Conservation (phyloP, 2,329 filamentous ascomycete genomes). For the Aspergillus uvarum region DNA sequence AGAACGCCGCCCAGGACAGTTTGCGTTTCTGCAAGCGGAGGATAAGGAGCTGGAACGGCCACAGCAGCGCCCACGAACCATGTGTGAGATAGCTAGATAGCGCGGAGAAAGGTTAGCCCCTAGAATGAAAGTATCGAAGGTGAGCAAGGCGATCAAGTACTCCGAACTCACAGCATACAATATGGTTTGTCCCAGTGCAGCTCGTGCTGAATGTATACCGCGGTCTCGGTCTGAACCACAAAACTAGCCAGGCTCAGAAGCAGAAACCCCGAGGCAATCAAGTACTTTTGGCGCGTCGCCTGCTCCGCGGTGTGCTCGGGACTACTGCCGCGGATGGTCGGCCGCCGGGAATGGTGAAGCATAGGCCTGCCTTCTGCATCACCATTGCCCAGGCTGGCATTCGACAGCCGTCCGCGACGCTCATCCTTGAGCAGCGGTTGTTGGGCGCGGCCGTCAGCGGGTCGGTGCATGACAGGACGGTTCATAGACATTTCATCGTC, state of each 20-base stretch:
- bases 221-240: slow-evolving; percentile 91
- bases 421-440: slow-evolving; percentile 57
- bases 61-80: slow-evolving; percentile 87
- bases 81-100: slow-evolving; percentile 74
- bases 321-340: slow-evolving; percentile 74
- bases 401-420: slow-evolving; percentile 38
- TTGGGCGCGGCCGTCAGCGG: slow-evolving; percentile 50
- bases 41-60: slow-evolving; percentile 78
- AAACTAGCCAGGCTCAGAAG: slow-evolving; percentile 81
- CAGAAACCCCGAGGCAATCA: slow-evolving; percentile 81
- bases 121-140: background rate
- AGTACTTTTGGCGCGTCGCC: slow-evolving; percentile 78
- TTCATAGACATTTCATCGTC: slow-evolving; percentile 47
- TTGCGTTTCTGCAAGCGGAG: slow-evolving; percentile 76
- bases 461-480: slow-evolving; percentile 50
- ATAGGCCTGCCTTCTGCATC: slow-evolving; percentile 38
- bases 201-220: slow-evolving; percentile 89
- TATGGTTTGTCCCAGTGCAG: slow-evolving; percentile 98
- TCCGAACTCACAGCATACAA: slow-evolving; percentile 77
- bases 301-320: slow-evolving; percentile 63
- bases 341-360: slow-evolving; percentile 54
- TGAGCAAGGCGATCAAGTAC: background rate
- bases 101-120: background rate
- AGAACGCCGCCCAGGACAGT: slow-evolving; percentile 80
- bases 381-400: slow-evolving; percentile 27